phyloP scores from a whole-genome alignment of 441 rosid genomes.

The Theobroma grandiflorum region DNA sequence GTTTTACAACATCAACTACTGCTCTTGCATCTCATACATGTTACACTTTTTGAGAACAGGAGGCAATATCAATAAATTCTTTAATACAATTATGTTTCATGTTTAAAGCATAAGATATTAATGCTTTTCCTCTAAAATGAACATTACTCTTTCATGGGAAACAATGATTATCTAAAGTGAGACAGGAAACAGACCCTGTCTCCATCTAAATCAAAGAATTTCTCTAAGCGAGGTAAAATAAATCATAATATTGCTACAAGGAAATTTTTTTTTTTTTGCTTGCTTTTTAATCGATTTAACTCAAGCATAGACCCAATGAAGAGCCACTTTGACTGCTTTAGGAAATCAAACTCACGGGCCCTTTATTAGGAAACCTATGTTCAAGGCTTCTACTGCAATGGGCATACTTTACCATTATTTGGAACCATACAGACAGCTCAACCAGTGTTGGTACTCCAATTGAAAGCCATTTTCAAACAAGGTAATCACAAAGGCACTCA shows the following conservation, averaged over 20 bases:
- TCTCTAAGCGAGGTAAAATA: background rate
- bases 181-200: background rate
- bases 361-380: background rate
- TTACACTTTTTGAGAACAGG: background rate
- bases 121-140: background rate
- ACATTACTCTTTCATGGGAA: background rate
- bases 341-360: background rate
- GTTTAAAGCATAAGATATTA: background rate
- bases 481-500: background rate
- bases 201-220: background rate
- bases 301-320: background rate
- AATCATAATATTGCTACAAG: background rate
- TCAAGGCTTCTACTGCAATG: background rate
- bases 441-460: background rate
- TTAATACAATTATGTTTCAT: slow-evolving; percentile 1
- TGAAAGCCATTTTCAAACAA: slow-evolving; percentile 1
- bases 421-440: background rate
- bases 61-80: background rate
- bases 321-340: background rate
- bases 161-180: background rate
- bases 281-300: background rate
- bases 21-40: background rate
- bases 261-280: background rate
- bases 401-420: background rate
- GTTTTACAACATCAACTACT: background rate